Conservation (phyloP, 306 rosid genomes). For the Vigna nakashimae region DNA sequence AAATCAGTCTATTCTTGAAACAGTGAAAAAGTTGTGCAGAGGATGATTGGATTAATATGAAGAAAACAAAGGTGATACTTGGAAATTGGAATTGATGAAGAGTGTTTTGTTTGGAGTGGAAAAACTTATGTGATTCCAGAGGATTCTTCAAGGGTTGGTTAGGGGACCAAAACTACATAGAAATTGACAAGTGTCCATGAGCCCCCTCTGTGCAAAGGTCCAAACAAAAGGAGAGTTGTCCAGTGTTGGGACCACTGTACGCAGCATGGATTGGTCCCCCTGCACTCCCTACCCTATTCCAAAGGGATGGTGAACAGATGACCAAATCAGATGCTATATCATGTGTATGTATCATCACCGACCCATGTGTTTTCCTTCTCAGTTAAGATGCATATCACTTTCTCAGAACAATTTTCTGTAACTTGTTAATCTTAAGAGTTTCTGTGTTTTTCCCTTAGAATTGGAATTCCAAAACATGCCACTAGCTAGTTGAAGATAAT, state of each 20-base stretch:
- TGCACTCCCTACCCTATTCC: not conserved
- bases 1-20: not conserved
- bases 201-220: conserved; percentile 21
- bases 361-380: conserved; percentile 13
- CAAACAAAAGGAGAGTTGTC: conserved; percentile 33
- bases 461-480: too few relatives aligned
- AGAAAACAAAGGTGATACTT: not conserved
- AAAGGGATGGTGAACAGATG: not conserved
- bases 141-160: not conserved
- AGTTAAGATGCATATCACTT: not conserved
- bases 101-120: not conserved
- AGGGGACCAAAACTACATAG: not conserved
- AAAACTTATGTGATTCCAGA: not conserved
- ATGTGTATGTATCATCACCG: not conserved
- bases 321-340: conserved; percentile 23
- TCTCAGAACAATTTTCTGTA: not conserved
- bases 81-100: not conserved
- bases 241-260: not conserved
- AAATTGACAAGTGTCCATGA: conserved; percentile 28
- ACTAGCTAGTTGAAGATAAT: too few relatives aligned
- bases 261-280: not conserved
- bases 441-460: too few relatives aligned
- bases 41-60: not conserved
- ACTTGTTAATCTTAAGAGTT: too few relatives aligned
- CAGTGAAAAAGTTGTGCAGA: not conserved